Evolutionary conservation across 2,329 filamentous ascomycete genomes (phyloP), one percentile per base, ranked within the genome.

Genomic region (Trichoderma brevicompactum): DNA sequence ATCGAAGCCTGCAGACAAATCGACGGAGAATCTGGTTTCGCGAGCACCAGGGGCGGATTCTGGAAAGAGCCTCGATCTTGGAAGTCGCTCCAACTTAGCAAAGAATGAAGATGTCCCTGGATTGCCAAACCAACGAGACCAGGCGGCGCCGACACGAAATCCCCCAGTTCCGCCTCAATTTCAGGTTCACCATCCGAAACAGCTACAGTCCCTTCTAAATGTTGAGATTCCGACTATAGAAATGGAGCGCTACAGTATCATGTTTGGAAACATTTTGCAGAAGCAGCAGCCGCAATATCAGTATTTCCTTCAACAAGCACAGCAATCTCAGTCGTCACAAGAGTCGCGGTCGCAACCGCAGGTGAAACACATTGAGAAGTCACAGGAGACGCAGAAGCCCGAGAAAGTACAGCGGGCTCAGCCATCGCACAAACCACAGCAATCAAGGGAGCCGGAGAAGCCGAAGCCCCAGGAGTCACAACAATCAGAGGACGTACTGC

Each of bases 201-300:
- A 56, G 4, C 36, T 54, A 6, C 52, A 71, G 7, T 71, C 73
- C 1, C 65, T 89, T 7, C 79, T 97, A 19, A 83, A 93, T 70
- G 84, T 97, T 15, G 87, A 94, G 60, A 95, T 97, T 65, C 94
- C 94, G 0, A 85, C 86, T 56, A 84, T 91, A 64, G 87, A 90
- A 68, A 83, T 98, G 83, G 94, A 97, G 74, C 83, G 94, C 55
- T 98, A 97, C 71, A 97, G 93, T 71, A 86, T 97, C 69, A 97
- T 97, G 94, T 97, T 98, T 73, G 87, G 89, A 64, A 86, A 85
- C 43, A 82, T 97, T 7, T 79, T 97, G 32, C 84, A 86, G 67
- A 75, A 76, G 7, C 75, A 76, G 44, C 71, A 50, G 9, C 46
- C 34, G 4, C 44, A 41, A 12, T 41, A 50, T 23, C 56, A 49